Base-by-base conservation (phyloP, 176 grass and related monocot genomes). In the Aegilops sharonensis region DNA sequence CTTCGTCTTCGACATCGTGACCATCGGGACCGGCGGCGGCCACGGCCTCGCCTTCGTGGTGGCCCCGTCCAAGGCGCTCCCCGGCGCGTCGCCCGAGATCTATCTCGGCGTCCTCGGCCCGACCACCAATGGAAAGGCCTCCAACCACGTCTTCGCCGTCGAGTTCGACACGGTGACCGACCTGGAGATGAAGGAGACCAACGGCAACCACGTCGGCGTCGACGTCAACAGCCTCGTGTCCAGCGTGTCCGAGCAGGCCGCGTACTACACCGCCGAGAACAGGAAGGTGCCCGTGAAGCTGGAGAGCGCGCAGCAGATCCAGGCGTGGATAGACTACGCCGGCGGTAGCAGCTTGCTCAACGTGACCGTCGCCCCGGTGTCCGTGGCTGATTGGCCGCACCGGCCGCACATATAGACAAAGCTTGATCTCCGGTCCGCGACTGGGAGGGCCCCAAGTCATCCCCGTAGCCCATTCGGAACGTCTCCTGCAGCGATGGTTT, bases 121-220 rank as follows among this genome's bases (percentile, higher is more conserved):
- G 87, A 90, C 73, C 7, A 68, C 17, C 5, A 0, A 34, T 0
- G 92, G 95, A 15, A 97, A 94, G 82, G 63, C 79, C 24, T 88
- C 87, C 37, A 94, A 97, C 87, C 95, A 97, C 68, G 67, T 97
- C 32, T 93, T 97, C 48, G 92, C 95, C 35, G 72, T 97, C 1
- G 95, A 97, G 87, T 97, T 97, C 70, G 92, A 97, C 78, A 97
- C 95, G 50, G 92, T 97, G 13, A 89, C 90, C 88, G 92, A 97
- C 91, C 93, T 94, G 57, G 95, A 94, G 89, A 93, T 97, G 85
- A 76, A 80, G 10, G 95, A 97, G 74, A 87, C 93, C 85, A 97
- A 97, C 45, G 92, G 89, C 64, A 97, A 97, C 74, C 95, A 97
- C 78, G 89, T 97, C 40, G 90, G 95, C 20, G 74, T 97, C 68